Percentiles rank a stretch among this genome's conserved stretches.
phyloP scores from a whole-genome alignment of 2,329 filamentous ascomycete genomes.

The Ophiostoma sp. region DNA sequence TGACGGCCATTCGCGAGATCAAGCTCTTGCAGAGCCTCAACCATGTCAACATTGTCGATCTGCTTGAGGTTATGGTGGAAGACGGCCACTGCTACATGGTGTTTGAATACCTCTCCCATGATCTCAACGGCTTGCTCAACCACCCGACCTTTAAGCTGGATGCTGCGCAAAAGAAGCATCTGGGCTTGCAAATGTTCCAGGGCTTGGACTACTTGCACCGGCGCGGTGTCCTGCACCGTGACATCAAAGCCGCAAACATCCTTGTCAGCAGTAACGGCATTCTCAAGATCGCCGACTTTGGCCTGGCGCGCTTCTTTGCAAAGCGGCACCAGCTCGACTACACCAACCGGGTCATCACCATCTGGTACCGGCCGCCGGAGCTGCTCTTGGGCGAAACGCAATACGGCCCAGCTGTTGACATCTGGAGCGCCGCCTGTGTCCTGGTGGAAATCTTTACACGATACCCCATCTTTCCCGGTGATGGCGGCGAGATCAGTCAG shows the following conservation, averaged over 20 bases:
- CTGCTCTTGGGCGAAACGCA: conserved; percentile 85
- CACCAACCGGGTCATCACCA: conserved; percentile 96
- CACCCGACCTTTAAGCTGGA: conserved; percentile 88
- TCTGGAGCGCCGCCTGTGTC: conserved; percentile 97
- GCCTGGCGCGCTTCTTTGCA: conserved; percentile 89
- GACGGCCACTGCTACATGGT: conserved; percentile 99
- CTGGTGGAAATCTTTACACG: conserved; percentile 94
- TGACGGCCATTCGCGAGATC: conserved; percentile 86
- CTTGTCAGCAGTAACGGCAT: conserved; percentile 84
- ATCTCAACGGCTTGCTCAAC: conserved; percentile 89
- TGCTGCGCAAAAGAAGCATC: conserved; percentile 80
- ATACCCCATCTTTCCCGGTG: conserved; percentile 89
- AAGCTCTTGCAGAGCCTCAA: conserved; percentile 83
- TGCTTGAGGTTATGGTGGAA: conserved; percentile 95
- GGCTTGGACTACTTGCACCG: conserved; percentile 90
- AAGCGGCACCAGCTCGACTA: conserved; percentile 91
- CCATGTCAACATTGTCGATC: conserved; percentile 73
- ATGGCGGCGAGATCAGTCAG: conserved; percentile 92
- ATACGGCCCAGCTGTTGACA: conserved; percentile 83
- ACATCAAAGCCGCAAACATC: conserved; percentile 98
- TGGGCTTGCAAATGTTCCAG: conserved; percentile 88
- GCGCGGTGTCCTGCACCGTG: conserved; percentile 87
- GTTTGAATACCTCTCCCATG: conserved; percentile 95
- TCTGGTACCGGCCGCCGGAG: conserved; percentile 93
- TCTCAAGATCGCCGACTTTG: conserved; percentile 92